Base-by-base conservation (phyloP, 177 flowering plant species). In the Vitis hybrid region DNA sequence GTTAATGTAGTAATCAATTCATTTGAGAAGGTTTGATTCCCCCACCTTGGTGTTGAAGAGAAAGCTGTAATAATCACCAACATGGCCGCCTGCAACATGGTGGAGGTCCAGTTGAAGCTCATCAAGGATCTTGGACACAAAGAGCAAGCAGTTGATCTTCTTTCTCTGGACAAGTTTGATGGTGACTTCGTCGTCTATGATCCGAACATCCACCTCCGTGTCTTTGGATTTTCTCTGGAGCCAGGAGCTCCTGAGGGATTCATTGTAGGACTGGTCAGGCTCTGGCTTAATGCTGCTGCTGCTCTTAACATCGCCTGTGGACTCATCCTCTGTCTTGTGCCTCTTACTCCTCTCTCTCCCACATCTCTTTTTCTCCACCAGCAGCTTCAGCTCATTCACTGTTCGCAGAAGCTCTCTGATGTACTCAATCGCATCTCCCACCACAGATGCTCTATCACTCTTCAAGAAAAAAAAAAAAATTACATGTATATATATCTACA, bases 61-160 rank as follows among this genome's bases (percentile, higher is more conserved):
- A 79, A 84, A 93, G 81, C 95, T 91, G 72, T 84, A 88, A 66
- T 83, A 76, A 61, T 91, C 97, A 3, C 99, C 97, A 62, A 90
- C 84, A 54, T 84, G 91, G 13, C 97, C 99, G 2, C 98, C 99
- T 6, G 97, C 92, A 68, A 87, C 93, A 80, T 95, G 99, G 69
- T 86, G 93, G 53, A 96, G 86, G 73, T 93, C 95, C 50, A 96
- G 78, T 75, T 90, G 92, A 64, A 96, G 91, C 35, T 96, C 97
- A 24, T 93, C 96, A 41, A 96, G 90, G 41, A 87, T 84, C 72
- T 81, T 88, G 35, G 98, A 94, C 14, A 89, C 97, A 27, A 80
- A 61, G 57, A 95, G 85, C 79, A 96, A 70, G 76, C 91, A 86
- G 64, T 88, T 88, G 76, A 85, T 79, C 77, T 85, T 90, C 84